Percentiles rank a stretch among this genome's conserved stretches.
Evolutionary conservation across 371 early-diverging fungal species (phyloP).

Genomic region (Smittium culicis): DNA sequence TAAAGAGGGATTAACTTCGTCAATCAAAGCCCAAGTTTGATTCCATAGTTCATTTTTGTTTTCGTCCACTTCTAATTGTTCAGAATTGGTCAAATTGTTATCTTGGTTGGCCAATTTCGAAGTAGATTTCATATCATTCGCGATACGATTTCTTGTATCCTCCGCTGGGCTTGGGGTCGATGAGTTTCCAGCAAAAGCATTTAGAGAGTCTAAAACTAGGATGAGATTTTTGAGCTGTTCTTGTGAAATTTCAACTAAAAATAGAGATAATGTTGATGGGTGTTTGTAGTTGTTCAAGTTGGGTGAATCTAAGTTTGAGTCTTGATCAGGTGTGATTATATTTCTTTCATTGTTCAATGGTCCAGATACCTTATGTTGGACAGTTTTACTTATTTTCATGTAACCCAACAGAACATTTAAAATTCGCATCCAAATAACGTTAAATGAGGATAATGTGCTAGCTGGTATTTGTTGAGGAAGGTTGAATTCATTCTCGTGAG

Average conservation of each 20-base stretch:
- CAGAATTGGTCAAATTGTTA: neutral
- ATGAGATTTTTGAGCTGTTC: constrained; percentile 30
- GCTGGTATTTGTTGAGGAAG: constrained; percentile 8
- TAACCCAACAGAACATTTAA: constrained; percentile 21
- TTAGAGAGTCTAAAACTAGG: constrained; percentile 27
- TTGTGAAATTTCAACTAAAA: constrained; percentile 32
- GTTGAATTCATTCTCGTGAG: neutral
- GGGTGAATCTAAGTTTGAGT: constrained; percentile 1
- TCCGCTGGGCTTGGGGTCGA: neutral
- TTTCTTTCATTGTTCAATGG: neutral
- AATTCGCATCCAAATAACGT: constrained; percentile 26
- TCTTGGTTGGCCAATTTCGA: neutral
- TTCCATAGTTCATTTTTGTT: constrained; percentile 16
- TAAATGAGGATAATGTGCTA: constrained; percentile 13
- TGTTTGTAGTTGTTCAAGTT: constrained; percentile 6
- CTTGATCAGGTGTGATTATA: neutral
- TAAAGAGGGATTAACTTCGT: constrained; percentile 22
- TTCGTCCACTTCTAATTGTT: constrained; percentile 9
- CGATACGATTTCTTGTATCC: neutral
- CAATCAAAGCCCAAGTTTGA: constrained; percentile 20
- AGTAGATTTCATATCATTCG: neutral
- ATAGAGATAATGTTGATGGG: constrained; percentile 14
- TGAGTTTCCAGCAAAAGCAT: constrained; percentile 18
- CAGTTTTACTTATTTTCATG: constrained; percentile 16
- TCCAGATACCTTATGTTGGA: neutral